phyloP scores from a whole-genome alignment of 2,329 filamentous ascomycete genomes.

The Paradendryphiella salina region DNA sequence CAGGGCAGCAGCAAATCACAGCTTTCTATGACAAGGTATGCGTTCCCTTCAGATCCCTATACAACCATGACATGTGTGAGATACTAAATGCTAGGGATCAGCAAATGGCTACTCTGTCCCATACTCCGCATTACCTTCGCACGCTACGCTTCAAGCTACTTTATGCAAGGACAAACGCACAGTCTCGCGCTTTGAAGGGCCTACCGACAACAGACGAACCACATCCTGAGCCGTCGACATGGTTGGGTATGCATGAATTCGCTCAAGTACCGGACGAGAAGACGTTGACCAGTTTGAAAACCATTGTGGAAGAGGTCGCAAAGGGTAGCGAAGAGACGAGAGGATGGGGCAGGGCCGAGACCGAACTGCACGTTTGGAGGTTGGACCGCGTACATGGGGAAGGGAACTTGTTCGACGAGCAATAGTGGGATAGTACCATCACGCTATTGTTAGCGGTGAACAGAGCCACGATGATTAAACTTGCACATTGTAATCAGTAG shows the following conservation, averaged over 20 bases:
- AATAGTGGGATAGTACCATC: neutral
- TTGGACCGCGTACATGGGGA: slow-evolving; percentile 3
- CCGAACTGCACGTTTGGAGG: slow-evolving; percentile 5
- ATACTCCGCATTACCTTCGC: slow-evolving; percentile 25
- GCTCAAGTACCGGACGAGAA: slow-evolving; percentile 8
- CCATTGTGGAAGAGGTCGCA: neutral
- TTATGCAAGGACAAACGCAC: slow-evolving; percentile 37
- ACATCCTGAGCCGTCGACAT: slow-evolving; percentile 30
- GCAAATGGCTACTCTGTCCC: slow-evolving; percentile 21
- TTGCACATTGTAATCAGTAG: neutral
- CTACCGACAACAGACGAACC: slow-evolving; percentile 30
- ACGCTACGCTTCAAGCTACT: slow-evolving; percentile 29
- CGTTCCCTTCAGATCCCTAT: too few species aligned
- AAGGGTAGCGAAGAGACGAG: neutral
- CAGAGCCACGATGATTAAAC: too few species aligned
- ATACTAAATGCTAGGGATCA: neutral
- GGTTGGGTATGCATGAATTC: slow-evolving; percentile 38
- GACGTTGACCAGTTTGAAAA: slow-evolving; percentile 16
- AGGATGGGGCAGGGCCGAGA: neutral
- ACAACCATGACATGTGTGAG: too few species aligned
- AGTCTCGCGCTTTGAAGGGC: slow-evolving; percentile 36
- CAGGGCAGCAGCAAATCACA: slow-evolving; percentile 17
- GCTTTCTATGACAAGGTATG: slow-evolving; percentile 20
- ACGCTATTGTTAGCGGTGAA: too few species aligned
- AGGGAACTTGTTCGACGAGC: slow-evolving; percentile 9